These are phyloP conservation scores for Plasmodium knowlesi DNA, from an alignment of 169 alveolate genomes.

Conservation along the genomic window DNA sequence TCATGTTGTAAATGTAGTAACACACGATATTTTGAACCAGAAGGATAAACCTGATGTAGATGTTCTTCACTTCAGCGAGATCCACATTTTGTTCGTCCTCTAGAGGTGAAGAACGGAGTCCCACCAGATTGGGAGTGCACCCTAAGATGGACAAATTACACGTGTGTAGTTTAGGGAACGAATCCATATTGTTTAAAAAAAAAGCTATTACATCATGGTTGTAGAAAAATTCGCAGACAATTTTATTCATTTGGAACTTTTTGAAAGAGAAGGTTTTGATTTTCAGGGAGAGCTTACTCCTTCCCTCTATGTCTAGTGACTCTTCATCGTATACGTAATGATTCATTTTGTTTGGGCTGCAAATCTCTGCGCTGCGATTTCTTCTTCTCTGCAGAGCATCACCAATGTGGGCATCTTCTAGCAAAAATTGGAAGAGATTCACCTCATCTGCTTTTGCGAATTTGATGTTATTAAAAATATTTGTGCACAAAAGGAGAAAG, in stretches of 20 bases:
- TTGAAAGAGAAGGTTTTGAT: conserved; percentile 38
- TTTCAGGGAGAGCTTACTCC: neutral
- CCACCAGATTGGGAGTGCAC: neutral
- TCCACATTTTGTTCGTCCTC: conserved; percentile 3
- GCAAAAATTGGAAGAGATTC: neutral
- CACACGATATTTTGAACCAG: conserved; percentile 63
- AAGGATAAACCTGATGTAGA: conserved; percentile 37
- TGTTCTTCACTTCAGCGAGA: conserved; percentile 16
- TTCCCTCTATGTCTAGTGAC: neutral
- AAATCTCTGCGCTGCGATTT: neutral
- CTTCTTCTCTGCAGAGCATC: neutral
- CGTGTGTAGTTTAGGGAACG: conserved; percentile 19
- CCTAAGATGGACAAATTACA: conserved; percentile 17
- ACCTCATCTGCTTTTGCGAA: neutral
- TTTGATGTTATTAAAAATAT: conserved; percentile 6
- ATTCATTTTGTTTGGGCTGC: neutral
- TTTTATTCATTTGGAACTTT: conserved; percentile 55
- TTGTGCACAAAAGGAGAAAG: conserved; percentile 20
- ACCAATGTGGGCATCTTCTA: neutral
- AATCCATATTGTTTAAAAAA: neutral
- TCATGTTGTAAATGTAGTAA: conserved; percentile 61
- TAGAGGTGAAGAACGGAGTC: neutral
- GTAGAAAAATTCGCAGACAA: conserved; percentile 71
- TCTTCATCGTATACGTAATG: neutral
- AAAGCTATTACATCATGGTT: conserved; percentile 52